Base-by-base conservation (phyloP, 2,329 filamentous ascomycete species). In the Colletotrichum sp. region DNA sequence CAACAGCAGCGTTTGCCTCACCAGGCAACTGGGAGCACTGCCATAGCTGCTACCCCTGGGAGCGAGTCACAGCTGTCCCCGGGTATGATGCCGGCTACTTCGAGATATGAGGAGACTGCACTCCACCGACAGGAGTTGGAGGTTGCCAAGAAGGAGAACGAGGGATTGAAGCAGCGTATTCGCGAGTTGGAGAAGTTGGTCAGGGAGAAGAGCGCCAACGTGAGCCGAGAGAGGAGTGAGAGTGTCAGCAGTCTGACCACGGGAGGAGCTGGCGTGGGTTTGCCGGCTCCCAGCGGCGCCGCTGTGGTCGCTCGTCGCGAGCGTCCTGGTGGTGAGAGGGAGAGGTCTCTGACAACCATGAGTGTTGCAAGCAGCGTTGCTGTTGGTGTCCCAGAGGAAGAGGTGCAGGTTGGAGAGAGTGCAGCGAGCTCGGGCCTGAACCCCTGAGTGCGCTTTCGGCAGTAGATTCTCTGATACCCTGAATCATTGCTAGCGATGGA, bases 101-200 rank as follows among this genome's bases (percentile, higher is more conserved):
- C 87, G 13, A 88, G 92, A 15, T 93, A 92, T 81, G 92, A 93
- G 78, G 92, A 94, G 82, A 90, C 90, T 1, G 89, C 89, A 0
- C 89, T 88, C 75, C 91, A 91, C 79, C 87, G 92, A 6, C 86
- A 88, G 49, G 92, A 94, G 80, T 85, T 94, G 0, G 92, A 94
- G 29, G 84, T 80, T 7, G 90, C 91, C 52, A 93, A 92, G 84
- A 87, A 88, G 63, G 92, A 94, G 83, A 94, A 94, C 76, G 92
- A 94, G 69, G 82, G 83, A 0, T 83, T 94, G 62, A 92, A 92
- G 85, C 86, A 88, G 71, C 88, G 90, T 16, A 90, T 94, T 74
- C 88, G 91, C 62, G 92, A 94, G 59, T 83, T 94, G 13, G 92
- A 94, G 84, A 86, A 88, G 49, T 84, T 87, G 77, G 84, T 93